Conservation (phyloP, 75 land plant genomes). For the Isoetes taiwanensis region DNA sequence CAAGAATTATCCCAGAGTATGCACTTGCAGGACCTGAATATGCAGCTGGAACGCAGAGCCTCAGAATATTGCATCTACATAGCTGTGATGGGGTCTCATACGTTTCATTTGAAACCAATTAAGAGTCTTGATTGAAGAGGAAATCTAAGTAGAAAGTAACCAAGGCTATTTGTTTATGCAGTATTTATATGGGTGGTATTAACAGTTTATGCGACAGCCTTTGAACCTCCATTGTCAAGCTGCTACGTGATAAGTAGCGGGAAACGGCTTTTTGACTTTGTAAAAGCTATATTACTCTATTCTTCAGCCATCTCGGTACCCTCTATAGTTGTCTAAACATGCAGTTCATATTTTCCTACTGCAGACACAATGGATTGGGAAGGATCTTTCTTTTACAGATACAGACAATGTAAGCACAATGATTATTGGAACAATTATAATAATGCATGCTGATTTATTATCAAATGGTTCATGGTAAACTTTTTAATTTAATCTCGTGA, state of each 20-base stretch:
- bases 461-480: no score
- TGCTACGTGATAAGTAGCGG: slow-evolving; percentile 45
- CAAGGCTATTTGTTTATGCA: no score
- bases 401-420: slow-evolving; percentile 25
- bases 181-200: no score
- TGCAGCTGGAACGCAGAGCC: no score
- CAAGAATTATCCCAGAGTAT: no score
- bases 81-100: no score
- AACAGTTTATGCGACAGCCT: slow-evolving; percentile 18
- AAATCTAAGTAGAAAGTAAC: no score
- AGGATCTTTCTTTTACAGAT: slow-evolving; percentile 32
- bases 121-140: no score
- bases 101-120: no score
- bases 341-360: slow-evolving; percentile 7
- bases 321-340: background rate
- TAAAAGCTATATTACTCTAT: slow-evolving; percentile 6
- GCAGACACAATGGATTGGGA: slow-evolving; percentile 45
- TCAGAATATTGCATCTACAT: no score
- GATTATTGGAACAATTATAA: background rate
- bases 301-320: background rate
- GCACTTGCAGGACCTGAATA: no score
- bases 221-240: slow-evolving; percentile 35
- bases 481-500: no score
- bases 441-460: background rate
- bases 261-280: slow-evolving; percentile 46